These are phyloP conservation scores for Trichoderma gracile DNA, from an alignment of 2,329 filamentous ascomycete species.

Conservation along the genomic window DNA sequence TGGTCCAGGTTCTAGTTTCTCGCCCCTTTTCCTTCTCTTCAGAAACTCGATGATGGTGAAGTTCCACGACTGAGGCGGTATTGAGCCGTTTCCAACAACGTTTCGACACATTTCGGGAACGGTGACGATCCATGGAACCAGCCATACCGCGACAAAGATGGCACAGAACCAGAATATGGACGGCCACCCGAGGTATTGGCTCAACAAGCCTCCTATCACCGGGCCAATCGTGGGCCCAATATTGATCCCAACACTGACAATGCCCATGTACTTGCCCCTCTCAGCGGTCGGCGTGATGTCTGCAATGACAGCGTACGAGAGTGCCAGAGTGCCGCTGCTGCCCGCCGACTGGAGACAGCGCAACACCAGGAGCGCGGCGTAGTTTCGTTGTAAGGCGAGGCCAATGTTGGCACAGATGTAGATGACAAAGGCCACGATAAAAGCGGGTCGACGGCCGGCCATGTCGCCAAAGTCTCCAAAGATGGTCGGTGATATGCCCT, in stretches of 20 bases:
- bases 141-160: slow-evolving; percentile 52
- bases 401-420: slow-evolving; percentile 62
- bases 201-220: slow-evolving; percentile 64
- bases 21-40: slow-evolving; percentile 38
- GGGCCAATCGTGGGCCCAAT: slow-evolving; percentile 58
- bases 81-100: slow-evolving; percentile 63
- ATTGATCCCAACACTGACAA: slow-evolving; percentile 60
- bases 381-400: slow-evolving; percentile 58
- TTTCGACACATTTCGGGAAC: slow-evolving; percentile 62
- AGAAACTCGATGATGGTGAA: slow-evolving; percentile 56
- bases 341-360: slow-evolving; percentile 64
- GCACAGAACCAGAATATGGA: slow-evolving; percentile 69
- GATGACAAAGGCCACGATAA: slow-evolving; percentile 57
- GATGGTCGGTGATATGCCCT: slow-evolving; percentile 61
- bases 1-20: slow-evolving; percentile 39
- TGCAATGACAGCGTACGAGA: slow-evolving; percentile 70
- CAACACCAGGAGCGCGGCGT: slow-evolving; percentile 59
- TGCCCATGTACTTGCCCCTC: slow-evolving; percentile 71
- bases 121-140: slow-evolving; percentile 56
- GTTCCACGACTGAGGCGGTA: slow-evolving; percentile 60
- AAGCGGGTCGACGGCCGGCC: slow-evolving; percentile 62
- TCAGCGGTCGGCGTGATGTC: slow-evolving; percentile 70
- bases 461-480: slow-evolving; percentile 64
- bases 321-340: slow-evolving; percentile 68
- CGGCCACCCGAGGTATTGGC: slow-evolving; percentile 66